Conservation (phyloP, 2,329 filamentous ascomycete species). For the Talaromyces funiculosus region DNA sequence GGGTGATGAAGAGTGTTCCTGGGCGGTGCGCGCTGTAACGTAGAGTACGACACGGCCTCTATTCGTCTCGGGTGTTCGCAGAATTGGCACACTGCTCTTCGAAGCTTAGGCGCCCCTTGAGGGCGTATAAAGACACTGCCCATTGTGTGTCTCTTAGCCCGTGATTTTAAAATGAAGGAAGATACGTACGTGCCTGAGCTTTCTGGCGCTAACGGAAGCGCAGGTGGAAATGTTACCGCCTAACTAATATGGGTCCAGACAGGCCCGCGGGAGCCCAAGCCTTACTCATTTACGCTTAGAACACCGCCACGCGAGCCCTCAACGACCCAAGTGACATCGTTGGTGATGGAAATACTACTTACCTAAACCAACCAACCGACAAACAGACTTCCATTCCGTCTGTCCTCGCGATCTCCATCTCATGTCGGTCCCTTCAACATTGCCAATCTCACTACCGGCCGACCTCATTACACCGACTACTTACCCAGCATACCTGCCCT, state of each 20-base stretch:
- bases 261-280: not conserved
- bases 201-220: constrained; percentile 1
- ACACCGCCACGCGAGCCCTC: constrained; percentile 10
- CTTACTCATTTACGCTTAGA: constrained; percentile 1
- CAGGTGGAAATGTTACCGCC: constrained; percentile 9
- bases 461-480: not conserved
- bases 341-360: not conserved
- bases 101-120: constrained; percentile 15
- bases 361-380: not conserved
- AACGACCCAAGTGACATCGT: constrained; percentile 6
- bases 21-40: constrained; percentile 7
- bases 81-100: constrained; percentile 32
- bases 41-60: constrained; percentile 16
- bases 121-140: constrained; percentile 30
- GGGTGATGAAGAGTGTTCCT: constrained; percentile 2
- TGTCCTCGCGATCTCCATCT: not conserved
- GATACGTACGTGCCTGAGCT: not conserved
- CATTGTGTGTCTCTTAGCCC: constrained; percentile 22
- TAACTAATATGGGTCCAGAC: not conserved
- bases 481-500: constrained; percentile 10
- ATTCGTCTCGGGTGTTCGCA: constrained; percentile 30
- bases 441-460: not conserved
- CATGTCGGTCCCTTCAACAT: not conserved
- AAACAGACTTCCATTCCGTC: not conserved
- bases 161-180: not conserved